Base-by-base conservation (phyloP, 768 basidiomycete genomes). In the Brasilioporus rufonigricans region DNA sequence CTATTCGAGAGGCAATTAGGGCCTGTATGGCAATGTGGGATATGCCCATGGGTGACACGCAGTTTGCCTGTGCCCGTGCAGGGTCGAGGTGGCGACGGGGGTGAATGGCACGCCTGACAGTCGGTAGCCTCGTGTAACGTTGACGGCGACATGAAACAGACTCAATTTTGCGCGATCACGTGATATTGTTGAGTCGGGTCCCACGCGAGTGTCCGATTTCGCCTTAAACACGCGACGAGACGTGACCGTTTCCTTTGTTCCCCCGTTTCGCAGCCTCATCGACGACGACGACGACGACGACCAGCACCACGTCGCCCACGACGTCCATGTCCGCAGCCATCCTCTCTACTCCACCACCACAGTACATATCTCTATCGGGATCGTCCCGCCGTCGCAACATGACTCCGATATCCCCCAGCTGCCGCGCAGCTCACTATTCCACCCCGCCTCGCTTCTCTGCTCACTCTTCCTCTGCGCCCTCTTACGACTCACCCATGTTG, bases 401-500 rank as follows among this genome's bases (percentile, higher is more conserved):
- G n/a, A n/a, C n/a, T n/a, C n/a, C n/a, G n/a, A 61, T 70, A 58
- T 67, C 67, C 2, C 66, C 75, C 36, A 66, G 62, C 52, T 73
- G 70, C 63, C 66, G 66, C 47, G 61, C 67, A 66, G 59, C 60
- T 1, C 66, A 58, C 59, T 64, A 64, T 59, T 65, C 68, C 44
- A 74, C 74, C 1, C 74, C 75, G n/a, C 71, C 72, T 4, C 64
- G 67, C 36, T 54, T 69, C 43, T 51, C 63, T 38, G 44, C 62
- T 48, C 61, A 66, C 23, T 1, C 51, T 9, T 54, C 56, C 46
- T 56, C 65, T 50, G 53, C 65, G 49, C 57, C 71, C 61, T 79
- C 81, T n/a, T n/a, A n/a, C n/a, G n/a, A n/a, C n/a, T n/a, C n/a
- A 31, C 80, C 84, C 43, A 81, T 86, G 80, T 76, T 82, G 45